Evolutionary conservation across 305 asterid species (phyloP).

Genomic region (Fraxinus baroniana): DNA sequence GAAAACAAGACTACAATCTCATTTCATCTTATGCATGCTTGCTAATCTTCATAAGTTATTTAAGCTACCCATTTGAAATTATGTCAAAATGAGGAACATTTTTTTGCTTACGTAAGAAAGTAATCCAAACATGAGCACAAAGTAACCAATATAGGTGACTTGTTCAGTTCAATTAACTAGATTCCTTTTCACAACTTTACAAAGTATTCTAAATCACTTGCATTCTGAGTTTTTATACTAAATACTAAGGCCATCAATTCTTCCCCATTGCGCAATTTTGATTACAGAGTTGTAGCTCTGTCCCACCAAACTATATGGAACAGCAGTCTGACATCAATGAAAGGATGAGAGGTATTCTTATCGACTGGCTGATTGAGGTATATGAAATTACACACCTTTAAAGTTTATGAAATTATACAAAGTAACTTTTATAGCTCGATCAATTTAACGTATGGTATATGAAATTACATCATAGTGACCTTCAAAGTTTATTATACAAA

Average conservation of each 20-base stretch:
- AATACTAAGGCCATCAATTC: neutral
- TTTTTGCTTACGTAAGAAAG: neutral
- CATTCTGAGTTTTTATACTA: neutral
- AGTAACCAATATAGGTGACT: neutral
- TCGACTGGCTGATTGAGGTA: slow-evolving; percentile 66
- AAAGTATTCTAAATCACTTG: neutral
- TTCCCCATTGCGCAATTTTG: neutral
- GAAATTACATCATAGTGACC: neutral
- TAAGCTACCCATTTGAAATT: neutral
- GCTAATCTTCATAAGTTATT: neutral
- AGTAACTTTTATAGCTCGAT: neutral
- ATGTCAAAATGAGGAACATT: neutral
- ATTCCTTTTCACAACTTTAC: neutral
- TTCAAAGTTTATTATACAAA: neutral
- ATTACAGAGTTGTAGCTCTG: slow-evolving; percentile 43
- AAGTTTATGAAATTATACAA: neutral
- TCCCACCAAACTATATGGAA: slow-evolving; percentile 45
- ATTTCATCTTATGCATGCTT: neutral
- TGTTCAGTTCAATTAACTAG: neutral
- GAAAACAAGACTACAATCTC: neutral
- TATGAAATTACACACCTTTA: neutral
- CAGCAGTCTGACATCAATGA: slow-evolving; percentile 49
- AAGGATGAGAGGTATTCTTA: slow-evolving; percentile 55
- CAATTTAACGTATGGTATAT: slow-evolving; percentile 24
- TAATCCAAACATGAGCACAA: neutral